Evolutionary conservation across 495 filamentous ascomycete species (phyloP).

Genomic region (Oleoguttula mirabilis): DNA sequence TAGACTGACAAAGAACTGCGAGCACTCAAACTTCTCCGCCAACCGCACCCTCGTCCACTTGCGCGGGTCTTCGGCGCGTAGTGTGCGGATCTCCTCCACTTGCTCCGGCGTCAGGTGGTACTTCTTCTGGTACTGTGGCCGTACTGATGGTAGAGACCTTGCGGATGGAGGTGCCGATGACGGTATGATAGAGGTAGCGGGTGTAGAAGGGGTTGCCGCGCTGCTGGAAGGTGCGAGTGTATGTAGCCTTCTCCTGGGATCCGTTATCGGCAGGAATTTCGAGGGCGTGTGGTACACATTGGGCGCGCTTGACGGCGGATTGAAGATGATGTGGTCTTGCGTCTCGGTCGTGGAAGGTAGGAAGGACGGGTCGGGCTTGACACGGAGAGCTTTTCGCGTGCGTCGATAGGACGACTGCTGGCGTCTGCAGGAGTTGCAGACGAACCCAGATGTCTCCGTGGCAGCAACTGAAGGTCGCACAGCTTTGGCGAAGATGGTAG

Average conservation of each 20-base stretch:
- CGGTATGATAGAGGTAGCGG: slow-evolving; percentile 1
- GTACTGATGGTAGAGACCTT: slow-evolving; percentile 47
- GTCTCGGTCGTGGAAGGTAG: slow-evolving; percentile 30
- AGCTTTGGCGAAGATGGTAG: not conserved
- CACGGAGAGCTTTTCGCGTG: slow-evolving; percentile 56
- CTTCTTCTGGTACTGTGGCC: slow-evolving; percentile 42
- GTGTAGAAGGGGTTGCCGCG: slow-evolving; percentile 3
- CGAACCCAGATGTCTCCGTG: slow-evolving; percentile 6
- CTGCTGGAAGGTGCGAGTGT: slow-evolving; percentile 23
- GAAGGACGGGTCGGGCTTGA: slow-evolving; percentile 65
- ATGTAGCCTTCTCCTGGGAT: slow-evolving; percentile 53
- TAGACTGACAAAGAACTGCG: slow-evolving; percentile 54
- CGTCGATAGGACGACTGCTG: slow-evolving; percentile 60
- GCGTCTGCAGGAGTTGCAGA: slow-evolving; percentile 30
- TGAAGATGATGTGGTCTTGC: slow-evolving; percentile 71
- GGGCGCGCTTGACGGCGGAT: slow-evolving; percentile 77
- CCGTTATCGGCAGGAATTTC: slow-evolving; percentile 74
- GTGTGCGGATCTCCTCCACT: slow-evolving; percentile 63
- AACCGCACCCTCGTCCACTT: slow-evolving; percentile 60
- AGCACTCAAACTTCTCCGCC: slow-evolving; percentile 66
- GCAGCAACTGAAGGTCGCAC: slow-evolving; percentile 3
- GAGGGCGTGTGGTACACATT: slow-evolving; percentile 75
- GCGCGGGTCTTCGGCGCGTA: slow-evolving; percentile 55
- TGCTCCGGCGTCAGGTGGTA: slow-evolving; percentile 68
- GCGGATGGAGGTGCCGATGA: slow-evolving; percentile 27